Evolutionary conservation across 2,329 filamentous ascomycete genomes (phyloP), one percentile per base, ranked within the genome.

Genomic region (Cercospora sp.): DNA sequence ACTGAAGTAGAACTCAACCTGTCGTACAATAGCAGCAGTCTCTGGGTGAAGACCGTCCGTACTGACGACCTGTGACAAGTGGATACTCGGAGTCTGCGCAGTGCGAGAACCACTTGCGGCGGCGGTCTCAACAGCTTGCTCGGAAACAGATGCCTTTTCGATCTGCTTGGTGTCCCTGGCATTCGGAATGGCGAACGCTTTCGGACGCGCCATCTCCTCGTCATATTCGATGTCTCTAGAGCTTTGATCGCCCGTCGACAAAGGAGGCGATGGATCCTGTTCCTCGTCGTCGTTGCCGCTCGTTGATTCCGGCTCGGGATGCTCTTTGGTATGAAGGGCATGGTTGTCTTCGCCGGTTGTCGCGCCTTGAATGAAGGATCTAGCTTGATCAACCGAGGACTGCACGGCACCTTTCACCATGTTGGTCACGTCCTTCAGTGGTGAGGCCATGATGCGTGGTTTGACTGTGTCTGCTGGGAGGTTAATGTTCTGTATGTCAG

Each of bases 1-100:
- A 21, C 81, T 82, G 76, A 85, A 85, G 75, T 84, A 85, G 75
- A 76, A 84, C 60, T 85, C 83, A 26, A 85, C 81, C 77, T 85
- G 72, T 8, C 72, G 74, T 30, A 77, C 69, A 55, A 78, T 76
- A 40, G 74, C 74, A 4, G 45, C 70, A 9, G 67, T 69, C 37
- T 71, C 21, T 13, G 71, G 68, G 40, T 74, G 72, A 13, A 66
- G 63, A 18, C 12, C 13, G 2, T 63, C 61, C 16, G 21, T 13
- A 21, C n/a, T 9, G 13, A 45, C 32, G 51, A 18, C 18, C 10
- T 18, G 30, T 12, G 21, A 13, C 34, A 6, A n/a, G n/a, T 45
- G 13, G n/a, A 13, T 2, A 32, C 12, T 7, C 21, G 62, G 5
- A 18, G 24, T 16, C 43, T 32, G 26, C 9, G 34, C 51, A 32